Base-by-base conservation (phyloP, 2,329 filamentous ascomycete genomes). In the Monilinia fructicola region DNA sequence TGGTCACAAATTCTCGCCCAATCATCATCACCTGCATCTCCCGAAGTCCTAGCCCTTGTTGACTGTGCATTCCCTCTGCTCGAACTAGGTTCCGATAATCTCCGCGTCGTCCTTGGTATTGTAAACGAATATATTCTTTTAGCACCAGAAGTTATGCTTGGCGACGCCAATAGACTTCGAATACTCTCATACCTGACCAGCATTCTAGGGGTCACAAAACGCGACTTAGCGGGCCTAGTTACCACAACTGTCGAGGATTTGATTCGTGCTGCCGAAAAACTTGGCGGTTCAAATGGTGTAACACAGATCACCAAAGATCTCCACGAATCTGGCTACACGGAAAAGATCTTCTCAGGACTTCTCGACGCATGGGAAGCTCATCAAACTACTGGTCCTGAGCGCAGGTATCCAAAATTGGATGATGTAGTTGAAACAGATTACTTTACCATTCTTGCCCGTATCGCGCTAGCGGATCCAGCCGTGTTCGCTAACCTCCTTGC, bases 371-470 rank as follows among this genome's bases (percentile, higher is more conserved):
- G 87, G 83, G 85, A 90, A 74, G 88, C 91, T 3, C 89, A 91
- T 72, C 89, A 96, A 76, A 92, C 90, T 0, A 91, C 90, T 0
- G 94, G 95, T 0, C 93, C 94, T 0, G 90, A 91, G 73, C 84
- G 85, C 35, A 90, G 85, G 71, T 82, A 86, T 26, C 85, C 88
- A 52, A 85, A 86, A 40, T 85, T 97, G 44, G 89, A 90, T 72
- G 87, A 88, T 16, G 84, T 93, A 14, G 88, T 91, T 0, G 88
- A 97, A 74, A 90, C 90, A 0, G 91, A 97, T 75, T 97, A 96
- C 76, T 90, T 96, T 74, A 85, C 87, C 5, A 87, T 98, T 2
- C 82, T 99, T 2, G 89, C 92, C 2, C 89, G 93, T 1, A 84
- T 98, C 21, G 86, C 89, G 0, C 79, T 96, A 2, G 87, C 88